These are phyloP conservation scores for Neurospora sp. DNA, from an alignment of 495 filamentous ascomycete species.

Conservation along the genomic window DNA sequence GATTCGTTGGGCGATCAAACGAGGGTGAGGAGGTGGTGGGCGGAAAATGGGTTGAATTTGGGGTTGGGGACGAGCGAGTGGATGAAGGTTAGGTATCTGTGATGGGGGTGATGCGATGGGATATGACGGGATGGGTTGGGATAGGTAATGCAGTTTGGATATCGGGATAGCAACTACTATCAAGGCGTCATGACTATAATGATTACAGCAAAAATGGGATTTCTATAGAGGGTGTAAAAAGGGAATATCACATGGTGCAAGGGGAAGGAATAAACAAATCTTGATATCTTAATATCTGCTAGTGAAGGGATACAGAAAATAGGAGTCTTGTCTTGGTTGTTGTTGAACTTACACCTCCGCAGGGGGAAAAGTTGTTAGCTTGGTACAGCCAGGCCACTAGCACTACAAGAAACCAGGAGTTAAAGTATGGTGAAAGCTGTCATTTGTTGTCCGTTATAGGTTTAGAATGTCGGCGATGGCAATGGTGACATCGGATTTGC, in stretches of 20 bases:
- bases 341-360: too few relatives aligned
- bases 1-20: slow-evolving; percentile 64
- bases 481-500: too few relatives aligned
- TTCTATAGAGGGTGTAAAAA: not conserved
- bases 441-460: too few relatives aligned
- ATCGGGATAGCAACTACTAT: not conserved
- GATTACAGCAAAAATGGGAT: not conserved
- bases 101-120: not conserved
- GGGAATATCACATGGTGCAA: not conserved
- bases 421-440: too few relatives aligned
- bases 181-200: not conserved
- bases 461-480: too few relatives aligned
- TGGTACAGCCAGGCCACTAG: too few relatives aligned
- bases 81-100: slow-evolving; percentile 56
- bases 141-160: not conserved
- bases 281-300: not conserved
- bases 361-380: too few relatives aligned
- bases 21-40: slow-evolving; percentile 77
- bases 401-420: too few relatives aligned
- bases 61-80: slow-evolving; percentile 83
- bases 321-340: not conserved
- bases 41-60: slow-evolving; percentile 76
- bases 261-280: not conserved
- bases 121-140: not conserved
- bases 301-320: not conserved